These are phyloP conservation scores for Colletotrichum cuscutae DNA, from an alignment of 2,329 filamentous ascomycete species.

Conservation along the genomic window DNA sequence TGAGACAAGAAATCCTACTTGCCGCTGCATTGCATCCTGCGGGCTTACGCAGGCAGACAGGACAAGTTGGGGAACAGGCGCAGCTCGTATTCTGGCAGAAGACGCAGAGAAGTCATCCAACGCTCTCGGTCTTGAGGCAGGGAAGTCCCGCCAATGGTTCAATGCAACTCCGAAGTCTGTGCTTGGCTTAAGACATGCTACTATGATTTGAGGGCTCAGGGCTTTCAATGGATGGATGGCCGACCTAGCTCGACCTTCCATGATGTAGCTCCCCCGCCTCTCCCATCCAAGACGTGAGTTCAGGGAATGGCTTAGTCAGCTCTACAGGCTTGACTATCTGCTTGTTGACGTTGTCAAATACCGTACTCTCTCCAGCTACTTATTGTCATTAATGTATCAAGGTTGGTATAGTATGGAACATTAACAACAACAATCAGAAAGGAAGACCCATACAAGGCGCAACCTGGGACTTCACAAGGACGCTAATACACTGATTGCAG, in stretches of 20 bases:
- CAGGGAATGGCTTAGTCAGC: neutral
- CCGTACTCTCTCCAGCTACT: neutral
- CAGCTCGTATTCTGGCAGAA: conserved; percentile 1
- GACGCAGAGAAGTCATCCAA: neutral
- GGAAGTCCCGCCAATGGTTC: conserved; percentile 4
- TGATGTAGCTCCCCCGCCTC: neutral
- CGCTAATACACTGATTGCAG: neutral
- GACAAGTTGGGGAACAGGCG: neutral
- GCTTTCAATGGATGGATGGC: neutral
- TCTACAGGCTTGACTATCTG: neutral
- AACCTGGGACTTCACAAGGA: neutral
- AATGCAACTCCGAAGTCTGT: conserved; percentile 7
- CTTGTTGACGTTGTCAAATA: neutral
- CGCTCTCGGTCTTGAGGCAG: neutral
- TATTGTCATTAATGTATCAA: neutral
- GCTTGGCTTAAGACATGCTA: conserved; percentile 10
- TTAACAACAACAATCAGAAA: neutral
- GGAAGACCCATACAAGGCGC: neutral
- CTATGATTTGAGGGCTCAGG: conserved; percentile 18
- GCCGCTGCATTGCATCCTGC: conserved; percentile 1
- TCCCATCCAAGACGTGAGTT: neutral
- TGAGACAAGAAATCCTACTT: neutral
- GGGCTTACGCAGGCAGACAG: neutral
- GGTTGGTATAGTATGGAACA: neutral
- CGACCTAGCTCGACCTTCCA: neutral